Evolutionary conservation across 306 rosid genomes (phyloP), one percentile per base, ranked within the genome.

Genomic region (Gastrolobium villosum): DNA sequence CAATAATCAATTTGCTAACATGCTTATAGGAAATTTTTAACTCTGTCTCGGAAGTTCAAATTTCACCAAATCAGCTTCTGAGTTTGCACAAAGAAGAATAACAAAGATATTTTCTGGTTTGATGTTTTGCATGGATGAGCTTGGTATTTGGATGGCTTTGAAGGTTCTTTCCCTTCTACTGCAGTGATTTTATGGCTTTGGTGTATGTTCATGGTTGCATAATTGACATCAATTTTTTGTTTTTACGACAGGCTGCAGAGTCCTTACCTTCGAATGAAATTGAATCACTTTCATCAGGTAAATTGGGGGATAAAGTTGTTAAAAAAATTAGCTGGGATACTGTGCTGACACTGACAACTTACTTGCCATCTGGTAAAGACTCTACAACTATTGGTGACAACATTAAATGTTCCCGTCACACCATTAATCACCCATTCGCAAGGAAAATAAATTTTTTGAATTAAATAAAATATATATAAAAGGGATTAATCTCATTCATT

Each of bases 131-230:
- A 48, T 89, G 85, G 90, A 82, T 43, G 95, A 89, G 8, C 91
- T 94, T 59, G 99, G 99, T 72, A 64, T 87, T 83, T 90, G 93
- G 92, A 74, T 86, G 75, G 86, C 97, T 79, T 65, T 83, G 65
- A 88, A 94, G 97, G 99, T 94, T 80, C 54, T 78, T 56, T 0
- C 59, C 31, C 63, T 60, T 46, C 36, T 71, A 30, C 30, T 37
- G 68, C 71, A 39, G 2, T 45, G 35, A 54, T 3, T 69, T 43
- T 60, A 32, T 82, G n/a, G 13, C 77, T 72, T 76, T 70, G 45
- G 14, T 63, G 31, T 81, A 74, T 70, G 2, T 60, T 83, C 72
- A 45, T 70, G 55, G 14, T 75, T 81, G 49, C 40, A 4, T 82
- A 30, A 36, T 45, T 60, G 68, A 72, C 49, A n/a, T 76, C 45